Percentiles rank a stretch among this genome's conserved stretches.
Conservation (phyloP, 2,329 filamentous ascomycete genomes). For the Alternaria panax region DNA sequence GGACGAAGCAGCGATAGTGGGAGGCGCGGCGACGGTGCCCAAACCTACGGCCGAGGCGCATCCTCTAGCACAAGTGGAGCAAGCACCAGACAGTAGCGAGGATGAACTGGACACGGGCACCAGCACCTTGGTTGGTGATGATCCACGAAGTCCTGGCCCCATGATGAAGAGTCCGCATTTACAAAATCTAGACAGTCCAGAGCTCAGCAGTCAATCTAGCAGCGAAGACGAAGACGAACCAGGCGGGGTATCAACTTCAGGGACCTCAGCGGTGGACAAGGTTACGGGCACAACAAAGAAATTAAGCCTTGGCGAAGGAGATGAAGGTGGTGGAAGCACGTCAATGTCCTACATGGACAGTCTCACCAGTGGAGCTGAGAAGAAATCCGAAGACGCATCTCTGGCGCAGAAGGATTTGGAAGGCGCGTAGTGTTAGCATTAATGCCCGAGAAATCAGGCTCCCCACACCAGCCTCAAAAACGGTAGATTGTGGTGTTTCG, state of each 20-base stretch:
- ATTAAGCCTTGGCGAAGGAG: neutral
- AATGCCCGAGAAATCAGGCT: conserved; percentile 8
- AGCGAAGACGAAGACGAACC: conserved; percentile 43
- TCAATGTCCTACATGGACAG: conserved; percentile 14
- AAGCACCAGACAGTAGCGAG: conserved; percentile 28
- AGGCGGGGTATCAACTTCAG: conserved; percentile 30
- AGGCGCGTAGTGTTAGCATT: conserved; percentile 10
- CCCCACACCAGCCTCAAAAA: neutral
- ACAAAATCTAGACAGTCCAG: conserved; percentile 50
- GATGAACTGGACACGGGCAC: conserved; percentile 22
- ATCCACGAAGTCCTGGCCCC: conserved; percentile 41
- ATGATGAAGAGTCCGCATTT: conserved; percentile 53
- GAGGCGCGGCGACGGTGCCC: conserved; percentile 58
- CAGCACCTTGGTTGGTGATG: conserved; percentile 25
- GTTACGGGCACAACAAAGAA: conserved; percentile 5
- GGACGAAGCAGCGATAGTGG: conserved; percentile 58
- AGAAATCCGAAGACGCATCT: neutral
- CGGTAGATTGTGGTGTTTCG: neutral
- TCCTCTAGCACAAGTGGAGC: conserved; percentile 42
- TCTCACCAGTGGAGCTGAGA: conserved; percentile 2
- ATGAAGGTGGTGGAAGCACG: conserved; percentile 7
- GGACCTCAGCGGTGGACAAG: conserved; percentile 8
- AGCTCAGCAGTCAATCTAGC: conserved; percentile 46
- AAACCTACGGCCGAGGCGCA: conserved; percentile 41
- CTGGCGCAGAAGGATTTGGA: neutral